These are phyloP conservation scores for Brassica hybrid DNA, from an alignment of 441 rosid species.

Conservation along the genomic window DNA sequence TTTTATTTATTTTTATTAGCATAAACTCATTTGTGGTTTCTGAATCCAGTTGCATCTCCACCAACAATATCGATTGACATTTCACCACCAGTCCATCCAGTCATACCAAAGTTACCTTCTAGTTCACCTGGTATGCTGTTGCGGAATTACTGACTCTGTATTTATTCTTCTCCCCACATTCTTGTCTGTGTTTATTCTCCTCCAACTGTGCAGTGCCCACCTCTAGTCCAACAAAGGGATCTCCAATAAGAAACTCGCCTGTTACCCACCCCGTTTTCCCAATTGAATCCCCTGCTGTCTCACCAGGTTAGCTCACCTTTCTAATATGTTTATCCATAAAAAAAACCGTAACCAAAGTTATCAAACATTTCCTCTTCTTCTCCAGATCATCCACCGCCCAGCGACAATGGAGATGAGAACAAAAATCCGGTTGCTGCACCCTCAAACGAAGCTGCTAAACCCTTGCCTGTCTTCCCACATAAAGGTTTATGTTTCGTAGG, in stretches of 20 bases:
- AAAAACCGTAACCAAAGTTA: background rate
- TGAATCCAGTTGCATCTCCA: slow-evolving; percentile 50
- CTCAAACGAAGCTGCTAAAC: slow-evolving; percentile 45
- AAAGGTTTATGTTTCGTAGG: slow-evolving; percentile 46
- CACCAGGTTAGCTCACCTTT: slow-evolving; percentile 42
- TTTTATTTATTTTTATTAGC: background rate
- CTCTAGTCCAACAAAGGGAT: slow-evolving; percentile 28
- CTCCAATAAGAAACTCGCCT: slow-evolving; percentile 25
- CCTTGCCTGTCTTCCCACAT: slow-evolving; percentile 56
- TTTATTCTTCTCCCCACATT: background rate
- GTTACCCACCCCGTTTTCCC: slow-evolving; percentile 35
- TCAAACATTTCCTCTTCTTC: slow-evolving; percentile 37
- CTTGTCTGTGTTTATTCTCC: slow-evolving; percentile 18
- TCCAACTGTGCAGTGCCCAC: slow-evolving; percentile 29
- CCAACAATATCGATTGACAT: slow-evolving; percentile 16
- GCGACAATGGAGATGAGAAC: slow-evolving; percentile 41
- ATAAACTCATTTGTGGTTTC: slow-evolving; percentile 14
- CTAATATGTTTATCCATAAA: slow-evolving; percentile 8
- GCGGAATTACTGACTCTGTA: background rate
- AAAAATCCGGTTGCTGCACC: slow-evolving; percentile 67
- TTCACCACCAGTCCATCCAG: slow-evolving; percentile 49
- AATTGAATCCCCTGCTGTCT: slow-evolving; percentile 28
- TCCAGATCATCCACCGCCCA: slow-evolving; percentile 60
- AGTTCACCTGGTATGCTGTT: slow-evolving; percentile 53
- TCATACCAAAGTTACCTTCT: slow-evolving; percentile 51